Percentiles rank a stretch among this genome's conserved stretches.
Conservation (phyloP, 2,329 filamentous ascomycete genomes). For the Aspergillus novoparasiticus region DNA sequence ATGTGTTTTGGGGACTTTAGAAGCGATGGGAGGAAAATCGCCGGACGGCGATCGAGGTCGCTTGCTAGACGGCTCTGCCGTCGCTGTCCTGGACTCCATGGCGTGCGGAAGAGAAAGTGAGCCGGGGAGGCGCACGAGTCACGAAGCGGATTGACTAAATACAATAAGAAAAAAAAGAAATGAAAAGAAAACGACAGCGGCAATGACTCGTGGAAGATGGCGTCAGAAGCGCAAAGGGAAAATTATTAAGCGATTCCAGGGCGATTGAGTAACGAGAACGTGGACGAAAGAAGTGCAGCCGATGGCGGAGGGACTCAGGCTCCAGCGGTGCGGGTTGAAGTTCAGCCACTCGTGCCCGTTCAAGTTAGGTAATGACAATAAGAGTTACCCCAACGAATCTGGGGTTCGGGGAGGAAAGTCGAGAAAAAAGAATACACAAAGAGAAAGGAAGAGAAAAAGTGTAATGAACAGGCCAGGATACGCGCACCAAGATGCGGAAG, state of each 20-base stretch:
- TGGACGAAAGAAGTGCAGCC: slow-evolving; percentile 21
- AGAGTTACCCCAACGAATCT: neutral
- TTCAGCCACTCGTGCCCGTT: slow-evolving; percentile 20
- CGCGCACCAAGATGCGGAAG: neutral
- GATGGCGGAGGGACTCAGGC: slow-evolving; percentile 27
- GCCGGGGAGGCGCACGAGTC: neutral
- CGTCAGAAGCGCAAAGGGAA: slow-evolving; percentile 8
- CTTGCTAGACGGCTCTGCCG: slow-evolving; percentile 45
- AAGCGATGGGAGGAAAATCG: slow-evolving; percentile 40
- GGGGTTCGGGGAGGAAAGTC: slow-evolving; percentile 4
- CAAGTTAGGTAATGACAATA: slow-evolving; percentile 21
- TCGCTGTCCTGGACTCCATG: slow-evolving; percentile 40
- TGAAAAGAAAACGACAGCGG: neutral
- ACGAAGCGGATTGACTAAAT: neutral
- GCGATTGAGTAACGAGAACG: slow-evolving; percentile 23
- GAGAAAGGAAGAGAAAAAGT: slow-evolving; percentile 13
- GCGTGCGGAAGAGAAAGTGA: slow-evolving; percentile 8
- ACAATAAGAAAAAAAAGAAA: neutral
- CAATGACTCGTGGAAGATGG: slow-evolving; percentile 1
- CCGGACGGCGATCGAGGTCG: slow-evolving; percentile 49
- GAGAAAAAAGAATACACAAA: slow-evolving; percentile 11
- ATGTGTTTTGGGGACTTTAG: slow-evolving; percentile 57
- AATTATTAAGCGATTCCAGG: slow-evolving; percentile 20
- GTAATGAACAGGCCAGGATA: slow-evolving; percentile 14
- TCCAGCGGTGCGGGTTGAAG: slow-evolving; percentile 23